A percentile compares a stretch with the other conserved stretches of the same genome.
Conservation (phyloP, 371 early-diverging fungal genomes). For the Mucor irregularis region DNA sequence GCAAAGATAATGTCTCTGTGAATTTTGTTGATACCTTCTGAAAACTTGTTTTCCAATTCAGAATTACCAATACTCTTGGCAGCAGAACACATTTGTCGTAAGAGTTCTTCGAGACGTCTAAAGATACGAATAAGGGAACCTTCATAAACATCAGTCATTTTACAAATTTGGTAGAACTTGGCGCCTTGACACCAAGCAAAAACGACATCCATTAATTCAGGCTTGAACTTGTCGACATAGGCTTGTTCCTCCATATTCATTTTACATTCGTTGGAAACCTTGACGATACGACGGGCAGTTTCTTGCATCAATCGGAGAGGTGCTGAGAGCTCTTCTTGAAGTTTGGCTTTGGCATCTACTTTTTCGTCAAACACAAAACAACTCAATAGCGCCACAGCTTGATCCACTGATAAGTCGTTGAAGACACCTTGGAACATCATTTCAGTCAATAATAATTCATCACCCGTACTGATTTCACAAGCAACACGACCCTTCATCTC, state of each 20-base stretch:
- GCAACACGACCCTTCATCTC: conserved; percentile 99
- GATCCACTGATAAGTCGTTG: conserved; percentile 89
- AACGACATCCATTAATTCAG: conserved; percentile 97
- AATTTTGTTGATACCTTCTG: conserved; percentile 90
- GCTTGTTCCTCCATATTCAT: conserved; percentile 80
- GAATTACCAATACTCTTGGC: conserved; percentile 97
- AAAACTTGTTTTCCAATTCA: conserved; percentile 97
- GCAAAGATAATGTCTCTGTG: conserved; percentile 99
- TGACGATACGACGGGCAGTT: conserved; percentile 85
- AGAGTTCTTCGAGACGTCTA: conserved; percentile 94
- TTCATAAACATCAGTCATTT: conserved; percentile 97
- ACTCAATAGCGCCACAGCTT: conserved; percentile 89
- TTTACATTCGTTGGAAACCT: conserved; percentile 88
- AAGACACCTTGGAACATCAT: conserved; percentile 99
- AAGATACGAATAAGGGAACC: conserved; percentile 97
- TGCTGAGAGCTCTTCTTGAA: conserved; percentile 76
- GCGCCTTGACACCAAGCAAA: conserved; percentile 96
- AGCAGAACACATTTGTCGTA: conserved; percentile 95
- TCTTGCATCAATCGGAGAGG: conserved; percentile 87
- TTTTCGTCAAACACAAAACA: conserved; percentile 96
- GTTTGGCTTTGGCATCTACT: conserved; percentile 36
- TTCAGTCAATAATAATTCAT: conserved; percentile 98
- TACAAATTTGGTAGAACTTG: conserved; percentile 95
- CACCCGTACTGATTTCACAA: conserved; percentile 98
- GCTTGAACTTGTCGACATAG: conserved; percentile 81